A percentile compares a stretch with the other conserved stretches of the same genome.
Conservation (phyloP, 1,284 basidiomycete species). For the Rhodofomes roseus region DNA sequence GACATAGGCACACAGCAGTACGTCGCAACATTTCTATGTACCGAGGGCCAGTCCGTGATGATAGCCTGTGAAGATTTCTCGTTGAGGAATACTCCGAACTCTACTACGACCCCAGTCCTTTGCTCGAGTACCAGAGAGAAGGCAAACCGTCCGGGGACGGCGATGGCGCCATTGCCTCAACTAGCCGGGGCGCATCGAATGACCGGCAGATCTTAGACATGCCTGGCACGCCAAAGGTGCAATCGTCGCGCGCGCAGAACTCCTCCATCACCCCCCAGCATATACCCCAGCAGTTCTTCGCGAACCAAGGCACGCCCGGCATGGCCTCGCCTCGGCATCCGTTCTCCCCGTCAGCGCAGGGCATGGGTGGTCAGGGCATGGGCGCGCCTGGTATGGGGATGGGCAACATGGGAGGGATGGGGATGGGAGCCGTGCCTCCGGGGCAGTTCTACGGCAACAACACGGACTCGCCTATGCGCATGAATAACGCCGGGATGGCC, state of each 20-base stretch:
- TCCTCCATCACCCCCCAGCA: conserved; percentile 10
- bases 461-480: conserved; percentile 30
- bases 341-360: conserved; percentile 25
- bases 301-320: conserved; percentile 13
- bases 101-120: conserved; percentile 58
- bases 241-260: conserved; percentile 12
- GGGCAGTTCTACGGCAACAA: conserved; percentile 27
- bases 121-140: conserved; percentile 39
- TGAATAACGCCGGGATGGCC: conserved; percentile 26
- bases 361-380: conserved; percentile 15
- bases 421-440: conserved; percentile 21
- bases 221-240: conserved; percentile 12
- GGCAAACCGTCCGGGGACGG: conserved; percentile 11
- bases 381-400: no score
- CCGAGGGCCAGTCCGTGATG: not conserved
- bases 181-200: conserved; percentile 10
- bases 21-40: conserved; percentile 17
- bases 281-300: not conserved
- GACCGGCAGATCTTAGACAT: not conserved
- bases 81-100: conserved; percentile 55
- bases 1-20: conserved; percentile 81
- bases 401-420: conserved; percentile 8
- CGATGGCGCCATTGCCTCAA: conserved; percentile 12
- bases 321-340: conserved; percentile 34
- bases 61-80: conserved; percentile 43